phyloP scores from a whole-genome alignment of 495 filamentous ascomycete genomes.

The Rhypophila decipiens region DNA sequence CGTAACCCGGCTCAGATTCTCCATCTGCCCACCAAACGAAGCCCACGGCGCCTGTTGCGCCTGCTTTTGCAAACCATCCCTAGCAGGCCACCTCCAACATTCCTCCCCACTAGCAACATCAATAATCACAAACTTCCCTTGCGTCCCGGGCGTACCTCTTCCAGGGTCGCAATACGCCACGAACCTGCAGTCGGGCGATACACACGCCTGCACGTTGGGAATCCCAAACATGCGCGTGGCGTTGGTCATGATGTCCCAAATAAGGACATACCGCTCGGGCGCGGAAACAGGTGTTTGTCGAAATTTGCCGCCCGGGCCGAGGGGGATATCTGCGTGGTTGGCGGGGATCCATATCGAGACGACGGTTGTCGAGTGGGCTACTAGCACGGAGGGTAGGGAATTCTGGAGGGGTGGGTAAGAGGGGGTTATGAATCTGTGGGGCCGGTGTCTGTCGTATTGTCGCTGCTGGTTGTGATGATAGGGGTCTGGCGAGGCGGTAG shows the following conservation, averaged over 20 bases:
- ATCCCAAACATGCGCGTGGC: slow-evolving; percentile 20
- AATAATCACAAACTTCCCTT: slow-evolving; percentile 21
- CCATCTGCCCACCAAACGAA: slow-evolving; percentile 20
- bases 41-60: no score
- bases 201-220: slow-evolving; percentile 20
- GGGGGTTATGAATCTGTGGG: slow-evolving; percentile 18
- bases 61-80: slow-evolving; percentile 1
- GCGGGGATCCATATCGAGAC: slow-evolving; percentile 28
- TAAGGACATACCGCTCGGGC: slow-evolving; percentile 18
- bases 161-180: slow-evolving; percentile 21
- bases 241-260: slow-evolving; percentile 20
- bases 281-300: slow-evolving; percentile 3
- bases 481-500: no score
- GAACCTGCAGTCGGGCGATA: slow-evolving; percentile 21
- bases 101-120: slow-evolving; percentile 15
- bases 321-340: slow-evolving; percentile 14
- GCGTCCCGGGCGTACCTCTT: background rate
- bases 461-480: no score
- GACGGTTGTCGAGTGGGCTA: slow-evolving; percentile 12
- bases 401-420: slow-evolving; percentile 18
- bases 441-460: slow-evolving; percentile 16
- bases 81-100: slow-evolving; percentile 24
- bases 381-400: slow-evolving; percentile 18
- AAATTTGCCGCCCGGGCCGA: slow-evolving; percentile 14
- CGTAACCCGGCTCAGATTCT: slow-evolving; percentile 14